phyloP scores from a whole-genome alignment of 75 land plant species.

The Picea sitchensis region DNA sequence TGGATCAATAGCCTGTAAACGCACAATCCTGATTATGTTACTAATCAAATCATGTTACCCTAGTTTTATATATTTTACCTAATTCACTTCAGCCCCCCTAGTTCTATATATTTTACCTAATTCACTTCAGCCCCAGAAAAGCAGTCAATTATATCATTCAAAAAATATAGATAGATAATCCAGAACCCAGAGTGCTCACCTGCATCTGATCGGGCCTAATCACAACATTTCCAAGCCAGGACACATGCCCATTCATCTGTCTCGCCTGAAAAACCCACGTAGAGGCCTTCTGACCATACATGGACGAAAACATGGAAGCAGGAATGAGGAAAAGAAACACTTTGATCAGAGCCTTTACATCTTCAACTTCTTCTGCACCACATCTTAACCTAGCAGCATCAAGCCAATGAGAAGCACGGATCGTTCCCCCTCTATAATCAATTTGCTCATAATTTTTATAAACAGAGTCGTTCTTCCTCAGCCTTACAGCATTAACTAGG shows the following conservation, averaged over 20 bases:
- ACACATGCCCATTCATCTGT: slow-evolving; percentile 22
- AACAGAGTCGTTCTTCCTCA: not conserved
- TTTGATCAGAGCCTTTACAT: slow-evolving; percentile 29
- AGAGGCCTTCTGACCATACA: slow-evolving; percentile 39
- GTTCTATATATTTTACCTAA: too few relatives aligned
- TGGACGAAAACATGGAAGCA: slow-evolving; percentile 23
- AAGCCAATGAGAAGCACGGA: slow-evolving; percentile 23
- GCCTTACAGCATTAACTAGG: slow-evolving; percentile 21
- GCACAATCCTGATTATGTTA: not conserved
- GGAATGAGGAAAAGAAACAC: slow-evolving; percentile 28
- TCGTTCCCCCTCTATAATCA: not conserved
- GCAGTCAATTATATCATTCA: too few relatives aligned
- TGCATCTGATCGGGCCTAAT: slow-evolving; percentile 43
- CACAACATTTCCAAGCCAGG: slow-evolving; percentile 26
- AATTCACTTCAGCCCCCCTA: too few relatives aligned
- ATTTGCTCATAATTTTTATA: not conserved
- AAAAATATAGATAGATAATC: too few relatives aligned
- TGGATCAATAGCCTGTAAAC: slow-evolving; percentile 33
- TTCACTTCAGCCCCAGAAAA: too few relatives aligned
- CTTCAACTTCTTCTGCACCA: slow-evolving; percentile 21
- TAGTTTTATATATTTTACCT: too few relatives aligned
- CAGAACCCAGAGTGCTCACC: not conserved
- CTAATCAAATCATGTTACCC: not conserved
- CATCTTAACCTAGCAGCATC: slow-evolving; percentile 26
- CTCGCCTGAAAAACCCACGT: slow-evolving; percentile 40